Conservation (phyloP, 306 rosid species). For the Sindora glabra region DNA sequence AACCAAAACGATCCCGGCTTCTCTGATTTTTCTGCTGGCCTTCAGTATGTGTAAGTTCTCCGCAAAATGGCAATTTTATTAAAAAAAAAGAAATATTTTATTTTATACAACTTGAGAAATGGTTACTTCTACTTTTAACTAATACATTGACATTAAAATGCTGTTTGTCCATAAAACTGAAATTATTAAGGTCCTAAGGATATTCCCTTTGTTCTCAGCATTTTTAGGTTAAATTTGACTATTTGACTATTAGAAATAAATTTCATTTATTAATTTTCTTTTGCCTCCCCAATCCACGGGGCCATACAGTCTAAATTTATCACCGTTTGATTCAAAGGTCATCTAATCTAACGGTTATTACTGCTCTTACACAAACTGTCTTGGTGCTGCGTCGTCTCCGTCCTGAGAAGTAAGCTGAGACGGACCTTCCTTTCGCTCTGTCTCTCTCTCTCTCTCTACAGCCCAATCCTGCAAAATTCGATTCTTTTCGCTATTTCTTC, state of each 20-base stretch:
- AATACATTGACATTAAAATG: neutral
- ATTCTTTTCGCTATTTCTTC: neutral
- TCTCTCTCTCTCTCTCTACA: neutral
- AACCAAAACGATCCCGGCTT: too few relatives aligned
- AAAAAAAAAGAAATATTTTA: too few relatives aligned
- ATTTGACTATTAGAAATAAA: too few relatives aligned
- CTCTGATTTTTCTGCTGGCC: too few relatives aligned
- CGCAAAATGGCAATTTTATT: too few relatives aligned
- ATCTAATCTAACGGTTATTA: conserved; percentile 8
- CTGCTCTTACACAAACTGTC: conserved; percentile 5
- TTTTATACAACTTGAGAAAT: too few relatives aligned
- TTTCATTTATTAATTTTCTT: neutral
- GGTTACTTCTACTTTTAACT: neutral
- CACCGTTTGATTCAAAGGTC: conserved; percentile 19
- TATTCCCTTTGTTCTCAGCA: neutral
- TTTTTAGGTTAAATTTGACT: neutral
- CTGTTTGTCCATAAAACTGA: too few relatives aligned
- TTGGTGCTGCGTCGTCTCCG: conserved; percentile 28
- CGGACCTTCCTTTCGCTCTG: conserved; percentile 12
- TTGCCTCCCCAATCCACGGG: conserved; percentile 7
- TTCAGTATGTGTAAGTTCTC: too few relatives aligned
- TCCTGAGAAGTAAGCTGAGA: conserved; percentile 23
- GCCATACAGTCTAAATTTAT: neutral
- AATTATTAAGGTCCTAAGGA: neutral
- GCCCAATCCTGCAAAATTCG: conserved; percentile 19